Base-by-base conservation (phyloP, 2,329 filamentous ascomycete genomes). In the Talaromyces sp. region DNA sequence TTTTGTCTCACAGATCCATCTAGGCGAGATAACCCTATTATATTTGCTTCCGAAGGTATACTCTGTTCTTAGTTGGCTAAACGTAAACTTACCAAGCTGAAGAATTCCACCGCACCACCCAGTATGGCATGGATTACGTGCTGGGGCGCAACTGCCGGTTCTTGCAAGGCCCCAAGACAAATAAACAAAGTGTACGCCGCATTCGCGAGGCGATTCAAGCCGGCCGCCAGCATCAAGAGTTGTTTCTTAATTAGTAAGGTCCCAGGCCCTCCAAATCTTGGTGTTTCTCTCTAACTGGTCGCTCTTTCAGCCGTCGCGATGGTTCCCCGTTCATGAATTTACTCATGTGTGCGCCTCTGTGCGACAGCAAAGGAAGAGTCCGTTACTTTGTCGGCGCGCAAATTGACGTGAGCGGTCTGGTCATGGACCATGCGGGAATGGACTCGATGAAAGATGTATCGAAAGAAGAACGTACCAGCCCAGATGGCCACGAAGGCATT, bases 101-200 rank as follows among this genome's bases (percentile, higher is more conserved):
- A 89, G 88, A 90, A 72, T 92, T 91, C 66, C 84, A 90, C 66
- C 81, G 84, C 54, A 89, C 87, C 4, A 91, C 88, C 0, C 87
- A 91, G 65, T 92, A 91, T 68, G 88, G 88, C 4, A 85, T 89
- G 75, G 82, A 81, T 59, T 90, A 92, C 69, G 84, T 86, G 3
- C 83, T 93, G 19, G 89, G 89, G 0, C 84, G 88, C 32, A 93
- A 93, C 64, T 92, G 89, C 67, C 85, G 89, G 8, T 92, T 93
- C 67, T 81, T 93, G 1, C 89, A 92, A 71, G 89, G 90, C 0
- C 89, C 89, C 0, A 84, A 83, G 66, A 91, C 89, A 6, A 88
- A 88, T 64, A 79, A 78, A 0, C 81, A 82, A 63, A 89, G 86
- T 56, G 79, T 89, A 0, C 75, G 79, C 58, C 80, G 90, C 58